Conservation (phyloP, 345 rosid species). For the Iberis pinnata region DNA sequence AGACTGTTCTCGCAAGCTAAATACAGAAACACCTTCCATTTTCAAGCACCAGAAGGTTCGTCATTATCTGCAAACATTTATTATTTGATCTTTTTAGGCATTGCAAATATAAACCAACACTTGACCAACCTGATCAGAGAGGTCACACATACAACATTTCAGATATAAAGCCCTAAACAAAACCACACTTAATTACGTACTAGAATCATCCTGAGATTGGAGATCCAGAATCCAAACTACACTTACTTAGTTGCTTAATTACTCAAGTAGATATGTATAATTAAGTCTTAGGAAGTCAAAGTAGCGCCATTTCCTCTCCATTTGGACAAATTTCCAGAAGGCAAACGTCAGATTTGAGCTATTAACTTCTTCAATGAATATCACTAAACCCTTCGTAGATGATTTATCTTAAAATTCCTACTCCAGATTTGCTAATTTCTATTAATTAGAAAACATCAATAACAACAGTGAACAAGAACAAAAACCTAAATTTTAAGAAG, state of each 20-base stretch:
- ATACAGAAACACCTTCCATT: constrained; percentile 22
- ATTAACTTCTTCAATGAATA: constrained; percentile 8
- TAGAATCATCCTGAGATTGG: background rate
- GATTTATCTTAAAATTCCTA: constrained; percentile 8
- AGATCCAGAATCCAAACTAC: constrained; percentile 23
- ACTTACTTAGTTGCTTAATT: background rate
- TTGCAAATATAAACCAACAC: background rate
- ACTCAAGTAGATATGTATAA: constrained; percentile 21
- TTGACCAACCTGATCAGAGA: constrained; percentile 15
- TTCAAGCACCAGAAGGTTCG: constrained; percentile 13
- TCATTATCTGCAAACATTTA: constrained; percentile 45
- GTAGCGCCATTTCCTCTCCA: constrained; percentile 15
- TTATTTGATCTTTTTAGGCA: constrained; percentile 9
- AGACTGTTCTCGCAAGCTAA: constrained; percentile 28
- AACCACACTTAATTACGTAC: constrained; percentile 2
- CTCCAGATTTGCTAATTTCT: constrained; percentile 5
- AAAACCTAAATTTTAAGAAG: constrained; percentile 20
- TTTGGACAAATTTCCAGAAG: too few species aligned
- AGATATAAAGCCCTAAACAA: background rate
- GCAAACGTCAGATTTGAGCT: constrained; percentile 27
- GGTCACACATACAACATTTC: constrained; percentile 19
- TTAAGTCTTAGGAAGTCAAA: constrained; percentile 8
- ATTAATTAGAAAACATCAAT: constrained; percentile 10
- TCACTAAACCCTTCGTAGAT: background rate
- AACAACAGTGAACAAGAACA: constrained; percentile 13